A percentile compares a stretch with the other conserved stretches of the same genome.
These are phyloP conservation scores for Solanum acaule DNA, from an alignment of 257 asterid species.

Conservation along the genomic window DNA sequence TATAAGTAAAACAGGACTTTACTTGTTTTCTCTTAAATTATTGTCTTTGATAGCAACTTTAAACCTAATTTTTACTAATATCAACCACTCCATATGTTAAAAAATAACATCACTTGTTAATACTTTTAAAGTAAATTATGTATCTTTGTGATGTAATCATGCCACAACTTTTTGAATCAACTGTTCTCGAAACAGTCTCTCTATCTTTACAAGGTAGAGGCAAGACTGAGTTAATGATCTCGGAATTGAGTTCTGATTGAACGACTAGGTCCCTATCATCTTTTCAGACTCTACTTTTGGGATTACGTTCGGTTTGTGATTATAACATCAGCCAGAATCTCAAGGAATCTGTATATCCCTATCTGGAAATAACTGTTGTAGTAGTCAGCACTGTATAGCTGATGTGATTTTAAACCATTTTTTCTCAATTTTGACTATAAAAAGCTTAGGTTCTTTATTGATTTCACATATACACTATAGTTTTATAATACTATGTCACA, in stretches of 20 bases:
- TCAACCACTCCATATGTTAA: neutral
- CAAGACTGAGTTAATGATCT: neutral
- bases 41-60: neutral
- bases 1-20: neutral
- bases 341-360: neutral
- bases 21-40: neutral
- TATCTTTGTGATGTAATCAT: neutral
- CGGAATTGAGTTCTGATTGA: neutral
- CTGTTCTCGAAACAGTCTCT: fast-evolving
- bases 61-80: neutral
- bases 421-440: neutral
- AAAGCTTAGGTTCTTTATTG: neutral
- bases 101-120: neutral
- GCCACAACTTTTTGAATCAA: neutral
- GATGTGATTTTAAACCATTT: neutral
- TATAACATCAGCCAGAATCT: neutral
- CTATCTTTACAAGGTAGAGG: neutral
- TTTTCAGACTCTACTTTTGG: neutral
- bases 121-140: neutral
- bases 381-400: neutral
- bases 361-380: neutral
- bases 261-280: fast-evolving
- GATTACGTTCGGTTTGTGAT: neutral
- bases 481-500: neutral
- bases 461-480: neutral